These are phyloP conservation scores for Dactylonectria estremocensis DNA, from an alignment of 2,329 filamentous ascomycete genomes.

Conservation along the genomic window DNA sequence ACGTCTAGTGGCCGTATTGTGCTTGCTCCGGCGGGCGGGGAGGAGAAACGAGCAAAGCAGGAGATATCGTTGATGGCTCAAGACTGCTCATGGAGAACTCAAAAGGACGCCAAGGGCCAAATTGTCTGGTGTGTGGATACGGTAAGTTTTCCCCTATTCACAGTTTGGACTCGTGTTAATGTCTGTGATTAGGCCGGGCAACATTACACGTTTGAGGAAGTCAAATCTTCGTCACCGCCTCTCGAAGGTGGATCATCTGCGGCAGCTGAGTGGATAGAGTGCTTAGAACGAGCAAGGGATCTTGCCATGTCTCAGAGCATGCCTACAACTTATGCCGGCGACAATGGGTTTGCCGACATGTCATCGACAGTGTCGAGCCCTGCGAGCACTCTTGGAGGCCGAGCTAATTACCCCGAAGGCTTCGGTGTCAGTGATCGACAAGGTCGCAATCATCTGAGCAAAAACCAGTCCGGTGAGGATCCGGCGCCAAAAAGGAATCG, in stretches of 20 bases:
- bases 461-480: slow-evolving; percentile 71
- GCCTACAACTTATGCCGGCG: slow-evolving; percentile 75
- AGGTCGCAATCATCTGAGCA: slow-evolving; percentile 71
- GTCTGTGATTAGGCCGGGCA: slow-evolving; percentile 78
- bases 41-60: slow-evolving; percentile 95
- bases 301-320: slow-evolving; percentile 83
- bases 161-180: slow-evolving; percentile 13
- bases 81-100: slow-evolving; percentile 84
- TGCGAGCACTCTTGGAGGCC: slow-evolving; percentile 78
- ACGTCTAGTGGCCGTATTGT: slow-evolving; percentile 93
- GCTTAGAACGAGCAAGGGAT: slow-evolving; percentile 88
- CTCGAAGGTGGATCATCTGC: slow-evolving; percentile 75
- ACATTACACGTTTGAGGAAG: slow-evolving; percentile 94
- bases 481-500: slow-evolving; percentile 70
- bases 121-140: slow-evolving; percentile 93
- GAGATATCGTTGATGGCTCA: slow-evolving; percentile 87
- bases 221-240: slow-evolving; percentile 74
- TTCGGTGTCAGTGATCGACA: slow-evolving; percentile 66
- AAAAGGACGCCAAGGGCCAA: slow-evolving; percentile 88
- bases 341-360: slow-evolving; percentile 78
- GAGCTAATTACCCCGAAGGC: slow-evolving; percentile 67
- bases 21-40: slow-evolving; percentile 90
- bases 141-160: slow-evolving; percentile 72
- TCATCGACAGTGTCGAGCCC: slow-evolving; percentile 83
- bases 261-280: slow-evolving; percentile 93